Percentiles rank a stretch among this genome's conserved stretches.
These are phyloP conservation scores for Azolla pinnata DNA, from an alignment of 75 land plant genomes.

Conservation along the genomic window DNA sequence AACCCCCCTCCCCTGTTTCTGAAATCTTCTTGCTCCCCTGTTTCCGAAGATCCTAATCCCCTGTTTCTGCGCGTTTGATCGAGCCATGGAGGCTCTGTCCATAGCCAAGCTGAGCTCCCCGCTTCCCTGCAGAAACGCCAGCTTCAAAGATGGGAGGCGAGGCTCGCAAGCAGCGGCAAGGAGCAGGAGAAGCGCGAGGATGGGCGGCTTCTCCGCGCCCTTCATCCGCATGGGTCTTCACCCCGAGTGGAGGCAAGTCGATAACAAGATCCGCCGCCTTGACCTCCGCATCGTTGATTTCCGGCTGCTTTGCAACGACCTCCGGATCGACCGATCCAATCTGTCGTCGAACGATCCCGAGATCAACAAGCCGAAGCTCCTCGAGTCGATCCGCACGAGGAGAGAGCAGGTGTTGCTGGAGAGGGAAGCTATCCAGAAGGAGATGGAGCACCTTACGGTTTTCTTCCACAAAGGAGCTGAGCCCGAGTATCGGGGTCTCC, in stretches of 20 bases:
- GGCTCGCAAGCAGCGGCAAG: too few species aligned
- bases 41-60: too few species aligned
- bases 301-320: conserved; percentile 1
- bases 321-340: conserved; percentile 1
- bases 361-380: background rate
- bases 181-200: too few species aligned
- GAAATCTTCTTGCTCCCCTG: too few species aligned
- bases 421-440: conserved; percentile 4
- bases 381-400: background rate
- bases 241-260: conserved; percentile 7
- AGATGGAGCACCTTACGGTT: conserved; percentile 1
- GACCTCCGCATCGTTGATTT: conserved; percentile 1
- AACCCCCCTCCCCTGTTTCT: too few species aligned
- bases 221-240: background rate
- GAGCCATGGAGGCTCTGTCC: too few species aligned
- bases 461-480: conserved; percentile 6
- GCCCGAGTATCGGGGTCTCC: conserved; percentile 1
- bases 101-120: too few species aligned
- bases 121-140: too few species aligned
- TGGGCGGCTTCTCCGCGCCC: background rate
- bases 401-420: background rate
- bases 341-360: background rate
- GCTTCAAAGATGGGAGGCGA: too few species aligned
- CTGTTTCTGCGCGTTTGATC: too few species aligned
- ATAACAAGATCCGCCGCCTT: conserved; percentile 2